Percentiles rank a stretch among this genome's conserved stretches.
Conservation (phyloP, 768 basidiomycete genomes). For the Hypholoma fasciculare region DNA sequence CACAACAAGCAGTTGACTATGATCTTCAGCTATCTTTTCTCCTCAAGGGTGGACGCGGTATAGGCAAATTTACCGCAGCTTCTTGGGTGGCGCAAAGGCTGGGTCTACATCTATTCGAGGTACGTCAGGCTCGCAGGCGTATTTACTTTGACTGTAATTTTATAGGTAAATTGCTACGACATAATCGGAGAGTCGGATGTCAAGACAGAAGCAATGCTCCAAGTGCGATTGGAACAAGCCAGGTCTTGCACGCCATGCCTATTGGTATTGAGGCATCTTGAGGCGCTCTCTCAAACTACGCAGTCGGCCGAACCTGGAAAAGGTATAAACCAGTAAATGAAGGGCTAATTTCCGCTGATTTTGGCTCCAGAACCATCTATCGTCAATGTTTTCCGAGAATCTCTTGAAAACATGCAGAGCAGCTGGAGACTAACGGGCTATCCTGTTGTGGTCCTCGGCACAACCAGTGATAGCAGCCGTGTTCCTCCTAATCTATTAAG, state of each 20-base stretch:
- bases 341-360: too few species aligned
- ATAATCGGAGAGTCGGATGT: slow-evolving; percentile 74
- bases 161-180: slow-evolving; percentile 84
- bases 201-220: slow-evolving; percentile 73
- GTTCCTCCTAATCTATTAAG: slow-evolving; percentile 63
- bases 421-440: slow-evolving; percentile 62
- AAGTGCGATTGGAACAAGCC: slow-evolving; percentile 77
- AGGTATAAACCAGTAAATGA: slow-evolving; percentile 38
- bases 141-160: not conserved
- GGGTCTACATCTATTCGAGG: slow-evolving; percentile 83
- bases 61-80: slow-evolving; percentile 76
- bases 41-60: slow-evolving; percentile 76
- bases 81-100: slow-evolving; percentile 55
- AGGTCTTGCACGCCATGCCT: slow-evolving; percentile 81
- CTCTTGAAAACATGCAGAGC: slow-evolving; percentile 53
- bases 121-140: slow-evolving; percentile 23
- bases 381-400: slow-evolving; percentile 59
- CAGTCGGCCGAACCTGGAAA: slow-evolving; percentile 65
- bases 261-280: slow-evolving; percentile 74
- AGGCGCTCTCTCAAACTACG: slow-evolving; percentile 73
- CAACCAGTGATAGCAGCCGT: slow-evolving; percentile 63
- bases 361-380: slow-evolving; percentile 53
- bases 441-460: slow-evolving; percentile 77
- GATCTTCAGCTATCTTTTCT: slow-evolving; percentile 70
- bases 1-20: slow-evolving; percentile 56